phyloP scores from a whole-genome alignment of 2,329 filamentous ascomycete genomes.

The Aspergillus sp. region DNA sequence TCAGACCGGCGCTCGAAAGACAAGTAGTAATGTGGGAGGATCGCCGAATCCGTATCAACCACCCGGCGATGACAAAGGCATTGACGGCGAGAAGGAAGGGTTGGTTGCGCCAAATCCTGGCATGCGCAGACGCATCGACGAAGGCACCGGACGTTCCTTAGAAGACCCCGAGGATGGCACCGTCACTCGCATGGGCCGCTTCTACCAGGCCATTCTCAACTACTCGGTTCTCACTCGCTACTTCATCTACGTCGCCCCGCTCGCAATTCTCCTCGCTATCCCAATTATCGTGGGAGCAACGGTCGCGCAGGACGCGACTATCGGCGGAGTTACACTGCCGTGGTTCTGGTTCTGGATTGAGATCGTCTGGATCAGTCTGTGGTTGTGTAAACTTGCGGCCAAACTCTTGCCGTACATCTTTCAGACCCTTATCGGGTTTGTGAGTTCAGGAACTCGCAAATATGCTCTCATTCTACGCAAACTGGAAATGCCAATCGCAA shows the following conservation, averaged over 20 bases:
- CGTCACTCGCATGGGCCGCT: slow-evolving; percentile 59
- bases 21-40: slow-evolving; percentile 32
- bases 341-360: slow-evolving; percentile 69
- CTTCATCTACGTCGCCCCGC: slow-evolving; percentile 62
- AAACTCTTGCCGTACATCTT: slow-evolving; percentile 62
- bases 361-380: slow-evolving; percentile 65
- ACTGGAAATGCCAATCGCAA: slow-evolving; percentile 62
- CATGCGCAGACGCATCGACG: slow-evolving; percentile 38
- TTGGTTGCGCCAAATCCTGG: slow-evolving; percentile 23
- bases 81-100: slow-evolving; percentile 36
- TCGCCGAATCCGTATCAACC: slow-evolving; percentile 36
- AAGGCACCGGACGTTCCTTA: slow-evolving; percentile 33
- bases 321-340: slow-evolving; percentile 58
- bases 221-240: slow-evolving; percentile 66
- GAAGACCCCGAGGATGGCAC: slow-evolving; percentile 55
- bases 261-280: slow-evolving; percentile 60
- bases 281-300: slow-evolving; percentile 65
- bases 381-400: slow-evolving; percentile 62
- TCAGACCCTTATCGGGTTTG: slow-evolving; percentile 62
- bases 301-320: slow-evolving; percentile 48
- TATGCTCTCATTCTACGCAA: slow-evolving; percentile 61
- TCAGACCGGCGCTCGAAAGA: slow-evolving; percentile 49
- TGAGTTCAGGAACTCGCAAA: slow-evolving; percentile 65
- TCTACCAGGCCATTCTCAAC: slow-evolving; percentile 63
- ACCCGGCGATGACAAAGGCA: slow-evolving; percentile 26